Conservation (phyloP, 2,329 filamentous ascomycete genomes). For the Apiospora rasikravindrae region DNA sequence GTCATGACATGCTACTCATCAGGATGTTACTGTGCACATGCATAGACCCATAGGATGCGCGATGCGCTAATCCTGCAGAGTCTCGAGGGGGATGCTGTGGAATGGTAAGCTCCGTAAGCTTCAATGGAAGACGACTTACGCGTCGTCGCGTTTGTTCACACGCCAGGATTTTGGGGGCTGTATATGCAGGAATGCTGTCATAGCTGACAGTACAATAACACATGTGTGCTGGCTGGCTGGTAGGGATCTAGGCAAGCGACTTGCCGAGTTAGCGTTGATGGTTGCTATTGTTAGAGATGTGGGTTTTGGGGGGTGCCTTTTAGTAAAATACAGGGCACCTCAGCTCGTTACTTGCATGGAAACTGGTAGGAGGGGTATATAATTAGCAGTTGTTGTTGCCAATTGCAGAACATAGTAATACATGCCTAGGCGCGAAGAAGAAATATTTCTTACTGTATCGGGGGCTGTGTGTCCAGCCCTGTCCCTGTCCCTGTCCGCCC, state of each 20-base stretch:
- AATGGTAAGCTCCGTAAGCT: neutral
- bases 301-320: neutral
- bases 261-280: neutral
- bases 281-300: neutral
- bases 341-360: neutral
- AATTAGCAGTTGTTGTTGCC: neutral
- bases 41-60: too few relatives aligned
- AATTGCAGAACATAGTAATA: neutral
- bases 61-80: neutral
- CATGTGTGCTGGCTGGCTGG: neutral
- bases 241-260: neutral
- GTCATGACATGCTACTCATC: too few relatives aligned
- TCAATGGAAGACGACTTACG: neutral
- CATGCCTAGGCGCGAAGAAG: neutral
- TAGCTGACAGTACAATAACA: neutral
- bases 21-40: neutral
- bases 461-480: neutral
- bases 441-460: neutral
- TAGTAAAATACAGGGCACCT: neutral
- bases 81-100: too few relatives aligned
- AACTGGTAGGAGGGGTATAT: too few relatives aligned
- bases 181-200: neutral
- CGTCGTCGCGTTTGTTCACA: neutral
- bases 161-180: neutral
- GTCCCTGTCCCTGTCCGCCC: neutral